A percentile compares a stretch with the other conserved stretches of the same genome.
phyloP scores from a whole-genome alignment of 2,329 filamentous ascomycete genomes.

The Lachnellula occidentalis region DNA sequence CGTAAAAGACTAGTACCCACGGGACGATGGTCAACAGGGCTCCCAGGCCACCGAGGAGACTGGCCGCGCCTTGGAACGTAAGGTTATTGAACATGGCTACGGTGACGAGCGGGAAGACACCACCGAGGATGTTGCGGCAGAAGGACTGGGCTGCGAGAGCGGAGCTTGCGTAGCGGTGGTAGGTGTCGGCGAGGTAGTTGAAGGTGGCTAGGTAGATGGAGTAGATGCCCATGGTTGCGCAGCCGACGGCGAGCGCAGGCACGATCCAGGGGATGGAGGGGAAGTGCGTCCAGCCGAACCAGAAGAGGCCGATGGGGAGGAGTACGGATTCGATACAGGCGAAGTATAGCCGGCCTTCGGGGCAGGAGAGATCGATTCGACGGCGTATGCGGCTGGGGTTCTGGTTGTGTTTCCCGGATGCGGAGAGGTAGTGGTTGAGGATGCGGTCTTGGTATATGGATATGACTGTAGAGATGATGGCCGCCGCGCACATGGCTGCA shows the following conservation, averaged over 20 bases:
- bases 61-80: slow-evolving; percentile 65
- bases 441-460: slow-evolving; percentile 70
- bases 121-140: slow-evolving; percentile 78
- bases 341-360: slow-evolving; percentile 79
- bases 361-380: slow-evolving; percentile 38
- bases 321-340: slow-evolving; percentile 70
- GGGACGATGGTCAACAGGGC: slow-evolving; percentile 69
- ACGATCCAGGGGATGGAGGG: slow-evolving; percentile 64
- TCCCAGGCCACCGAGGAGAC: slow-evolving; percentile 67
- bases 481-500: slow-evolving; percentile 62
- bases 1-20: slow-evolving; percentile 78
- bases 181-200: slow-evolving; percentile 88
- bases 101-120: slow-evolving; percentile 74
- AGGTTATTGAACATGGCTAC: slow-evolving; percentile 66
- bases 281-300: slow-evolving; percentile 60
- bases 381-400: slow-evolving; percentile 14
- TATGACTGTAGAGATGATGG: slow-evolving; percentile 59
- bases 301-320: slow-evolving; percentile 74
- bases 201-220: slow-evolving; percentile 83
- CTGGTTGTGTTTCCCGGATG: slow-evolving; percentile 16
- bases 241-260: slow-evolving; percentile 62
- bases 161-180: slow-evolving; percentile 77
- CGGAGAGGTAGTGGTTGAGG: slow-evolving; percentile 41
- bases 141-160: slow-evolving; percentile 83
- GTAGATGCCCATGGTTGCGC: slow-evolving; percentile 82